phyloP scores from a whole-genome alignment of 176 grass and related monocot species.

The Alloteropsis semialata region DNA sequence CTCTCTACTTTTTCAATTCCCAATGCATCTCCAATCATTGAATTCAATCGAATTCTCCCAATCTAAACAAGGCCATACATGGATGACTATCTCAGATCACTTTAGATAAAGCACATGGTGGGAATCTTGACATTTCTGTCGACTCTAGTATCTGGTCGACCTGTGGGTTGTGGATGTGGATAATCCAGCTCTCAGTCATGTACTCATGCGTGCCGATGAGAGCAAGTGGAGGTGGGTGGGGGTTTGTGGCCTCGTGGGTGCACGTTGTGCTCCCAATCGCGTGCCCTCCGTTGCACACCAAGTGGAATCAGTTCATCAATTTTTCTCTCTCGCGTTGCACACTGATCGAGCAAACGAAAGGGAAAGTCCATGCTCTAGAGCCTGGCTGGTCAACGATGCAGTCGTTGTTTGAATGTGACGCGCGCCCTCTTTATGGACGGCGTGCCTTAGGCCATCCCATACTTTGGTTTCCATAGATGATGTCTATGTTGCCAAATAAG shows the following conservation, averaged over 20 bases:
- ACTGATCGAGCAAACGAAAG: neutral
- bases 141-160: neutral
- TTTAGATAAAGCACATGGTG: neutral
- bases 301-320: neutral
- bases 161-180: neutral
- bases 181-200: slow-evolving; percentile 7
- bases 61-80: neutral
- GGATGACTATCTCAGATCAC: neutral
- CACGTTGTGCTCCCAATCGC: neutral
- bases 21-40: neutral
- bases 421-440: neutral
- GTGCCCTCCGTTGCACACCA: neutral
- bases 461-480: too few species aligned
- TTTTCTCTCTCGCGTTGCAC: neutral
- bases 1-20: too few species aligned
- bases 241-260: neutral
- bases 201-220: too few species aligned
- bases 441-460: too few species aligned
- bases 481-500: too few species aligned
- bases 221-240: slow-evolving; percentile 2
- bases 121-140: neutral
- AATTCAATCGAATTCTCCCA: too few species aligned
- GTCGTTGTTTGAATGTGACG: neutral
- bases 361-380: neutral
- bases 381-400: neutral